Evolutionary conservation across 768 basidiomycete species (phyloP), one percentile per base, ranked within the genome.

Genomic region (Trametes villosa): DNA sequence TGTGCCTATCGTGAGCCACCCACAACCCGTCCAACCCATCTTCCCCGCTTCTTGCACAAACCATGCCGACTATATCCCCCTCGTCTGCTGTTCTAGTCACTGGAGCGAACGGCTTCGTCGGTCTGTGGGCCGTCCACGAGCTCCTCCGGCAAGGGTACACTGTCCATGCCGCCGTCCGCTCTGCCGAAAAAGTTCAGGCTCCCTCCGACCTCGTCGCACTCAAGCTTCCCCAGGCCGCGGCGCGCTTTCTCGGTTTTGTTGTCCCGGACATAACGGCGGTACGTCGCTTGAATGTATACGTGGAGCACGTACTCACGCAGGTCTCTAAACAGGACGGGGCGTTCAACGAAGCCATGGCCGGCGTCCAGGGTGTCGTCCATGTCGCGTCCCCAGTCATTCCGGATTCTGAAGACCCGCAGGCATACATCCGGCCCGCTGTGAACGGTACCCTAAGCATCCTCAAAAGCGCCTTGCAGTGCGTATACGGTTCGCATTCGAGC

Each of bases 281-380:
- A 22, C 26, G 53, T 29, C 22, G 1, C 48, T 18, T 22, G 3
- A 15, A 15, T 20, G 5, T 9, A 15, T n/a, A 20, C 18, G 22
- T 38, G 5, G 15, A 38, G 13, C 15, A 17, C 18, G 18, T 20
- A 6, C 42, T 44, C 18, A 44, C 20, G 46, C 24, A 20, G 11
- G 27, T 26, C 20, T 5, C 13, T n/a, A 4, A 2, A 12, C 49
- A 86, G 85, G 79, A 78, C 4, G 83, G 82, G 4, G 88, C 86
- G 1, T 94, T 92, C 62, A 89, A 93, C 68, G 85, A 91, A 49
- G 89, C 85, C 1, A 86, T 92, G 60, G 83, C 86, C 69, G 89
- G 81, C 0, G 84, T 92, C 5, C 85, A 89, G 57, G 91, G 80
- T 0, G 81, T 94, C 49, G 80, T 77, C 33, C 89, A 91, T 65